A percentile compares a stretch with the other conserved stretches of the same genome.
Evolutionary conservation across 169 alveolate genomes (phyloP).

Genomic region (Eimeria sp.): DNA sequence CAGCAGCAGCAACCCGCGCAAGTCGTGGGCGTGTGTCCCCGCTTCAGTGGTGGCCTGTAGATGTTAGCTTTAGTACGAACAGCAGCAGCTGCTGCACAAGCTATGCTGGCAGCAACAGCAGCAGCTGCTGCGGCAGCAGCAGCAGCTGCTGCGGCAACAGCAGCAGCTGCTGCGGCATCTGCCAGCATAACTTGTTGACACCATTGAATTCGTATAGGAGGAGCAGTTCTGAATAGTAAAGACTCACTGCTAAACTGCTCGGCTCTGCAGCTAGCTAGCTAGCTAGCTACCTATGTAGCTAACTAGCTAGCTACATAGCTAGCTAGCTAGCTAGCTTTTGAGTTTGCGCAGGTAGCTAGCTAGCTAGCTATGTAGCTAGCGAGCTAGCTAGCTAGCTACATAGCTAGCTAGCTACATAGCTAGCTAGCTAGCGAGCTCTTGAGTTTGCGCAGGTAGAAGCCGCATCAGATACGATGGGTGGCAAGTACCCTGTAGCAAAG

Average conservation of each 20-base stretch:
- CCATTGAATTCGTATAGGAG: neutral
- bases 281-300: no score
- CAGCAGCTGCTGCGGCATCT: neutral
- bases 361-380: neutral
- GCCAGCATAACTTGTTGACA: neutral
- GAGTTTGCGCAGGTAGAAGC: neutral
- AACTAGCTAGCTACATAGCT: no score
- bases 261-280: neutral
- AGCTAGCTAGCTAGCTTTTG: no score
- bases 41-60: no score
- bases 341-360: neutral
- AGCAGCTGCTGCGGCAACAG: neutral
- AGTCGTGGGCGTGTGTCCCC: no score
- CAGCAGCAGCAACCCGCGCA: no score
- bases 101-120: no score
- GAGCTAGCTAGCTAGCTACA: neutral
- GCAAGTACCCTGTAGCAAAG: neutral
- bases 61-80: no score
- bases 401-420: neutral
- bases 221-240: neutral
- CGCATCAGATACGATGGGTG: neutral
- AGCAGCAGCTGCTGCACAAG: no score
- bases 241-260: neutral
- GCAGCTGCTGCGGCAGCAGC: no score
- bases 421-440: neutral